Evolutionary conservation across 2,329 filamentous ascomycete species (phyloP), one percentile per base, ranked within the genome.

Genomic region (Aspergillus pseudotamarii): DNA sequence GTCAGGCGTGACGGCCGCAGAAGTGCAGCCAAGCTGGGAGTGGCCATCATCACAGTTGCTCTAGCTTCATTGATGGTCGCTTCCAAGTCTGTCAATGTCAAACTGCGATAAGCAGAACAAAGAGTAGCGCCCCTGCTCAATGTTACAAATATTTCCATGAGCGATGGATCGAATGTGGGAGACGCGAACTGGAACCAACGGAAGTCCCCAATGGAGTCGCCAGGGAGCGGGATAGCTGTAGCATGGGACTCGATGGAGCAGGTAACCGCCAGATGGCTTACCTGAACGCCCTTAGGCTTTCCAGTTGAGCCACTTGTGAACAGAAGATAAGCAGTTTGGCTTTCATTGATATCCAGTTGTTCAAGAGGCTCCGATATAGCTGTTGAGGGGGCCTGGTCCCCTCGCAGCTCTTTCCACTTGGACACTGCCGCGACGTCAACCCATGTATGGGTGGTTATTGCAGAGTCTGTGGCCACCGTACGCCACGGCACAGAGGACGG

Each of bases 151-250:
- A 74, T 73, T 26, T 75, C 73, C 69, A 73, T 72, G 16, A 75
- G 53, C 0, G 72, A 74, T 2, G 72, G 71, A 46, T 75, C 74
- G 58, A 76, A 76, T 0, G 76, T 78, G 0, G 76, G 76, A 8
- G 76, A 71, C 2, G 75, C 76, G 41, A 75, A 75, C 54, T 78
- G 76, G 63, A 79, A 78, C 76, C 77, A 79, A 14, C 77, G 70
- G 34, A 77, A 71, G 3, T 65, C 64, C 5, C 66, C 72, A 46
- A 19, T 48, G 41, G 38, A 62, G 56, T 63, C 57, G 1, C 63
- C 67, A 21, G 68, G 70, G 2, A 72, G 66, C 6, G 72, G 69
- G 10, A 74, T 72, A 2, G 66, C 51, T 4, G 68, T 65, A 14
- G 71, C 69, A 57, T 77, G 71, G 0, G 75, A 72, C 6, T 70